Evolutionary conservation across 176 grass and related monocot species (phyloP).

Genomic region (bread wheat (Triticum aestivum)): IWGSC_CS_RefSeq_v2.1 NC_057807.1:650215912-650216411

Average conservation of each 20-base stretch:
- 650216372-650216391: background rate
- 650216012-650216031: conserved; percentile 2
- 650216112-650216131: conserved; percentile 47
- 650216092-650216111: conserved; percentile 77
- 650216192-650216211: background rate
- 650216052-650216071: background rate
- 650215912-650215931: conserved; percentile 22
- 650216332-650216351: conserved; percentile 37
- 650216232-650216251: conserved; percentile 4
- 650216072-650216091: conserved; percentile 53
- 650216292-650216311: conserved; percentile 9
- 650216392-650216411: background rate
- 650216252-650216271: conserved; percentile 79
- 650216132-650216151: background rate
- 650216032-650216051: conserved; percentile 24
- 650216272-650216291: conserved; percentile 78
- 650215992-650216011: background rate
- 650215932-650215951: conserved; percentile 25
- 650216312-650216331: background rate
- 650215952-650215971: conserved; percentile 14
- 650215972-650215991: background rate
- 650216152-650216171: background rate
- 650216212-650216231: background rate
- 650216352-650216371: conserved; percentile 33
- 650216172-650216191: background rate